Evolutionary conservation across 2,329 filamentous ascomycete species (phyloP).

Genomic region (Diplodia corticola): DNA sequence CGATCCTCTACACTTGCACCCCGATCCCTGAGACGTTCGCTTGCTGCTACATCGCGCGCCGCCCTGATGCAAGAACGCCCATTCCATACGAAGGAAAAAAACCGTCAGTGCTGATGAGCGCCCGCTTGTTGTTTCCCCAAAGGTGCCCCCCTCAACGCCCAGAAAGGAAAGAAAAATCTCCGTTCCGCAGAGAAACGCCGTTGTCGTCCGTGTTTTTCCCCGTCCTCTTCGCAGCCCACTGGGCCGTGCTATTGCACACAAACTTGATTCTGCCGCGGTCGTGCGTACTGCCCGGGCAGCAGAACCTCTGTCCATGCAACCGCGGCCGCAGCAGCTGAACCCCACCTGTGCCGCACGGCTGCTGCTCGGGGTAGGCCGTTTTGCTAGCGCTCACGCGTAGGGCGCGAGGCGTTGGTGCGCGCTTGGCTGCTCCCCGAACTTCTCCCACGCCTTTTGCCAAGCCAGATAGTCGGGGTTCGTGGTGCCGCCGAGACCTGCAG

Average conservation of each 20-base stretch:
- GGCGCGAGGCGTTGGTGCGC: conserved; percentile 21
- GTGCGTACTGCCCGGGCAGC: neutral
- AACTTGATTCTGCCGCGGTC: neutral
- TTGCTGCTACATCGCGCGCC: neutral
- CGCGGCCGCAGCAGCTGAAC: neutral
- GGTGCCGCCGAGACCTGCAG: neutral
- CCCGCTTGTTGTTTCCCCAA: neutral
- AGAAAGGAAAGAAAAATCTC: neutral
- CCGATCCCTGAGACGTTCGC: conserved; percentile 1
- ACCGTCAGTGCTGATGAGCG: neutral
- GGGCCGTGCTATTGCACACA: neutral
- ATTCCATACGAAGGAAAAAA: neutral
- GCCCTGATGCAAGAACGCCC: neutral
- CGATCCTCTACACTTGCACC: neutral
- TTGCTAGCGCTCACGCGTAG: conserved; percentile 14
- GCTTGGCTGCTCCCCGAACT: conserved; percentile 14
- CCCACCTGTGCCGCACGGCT: neutral
- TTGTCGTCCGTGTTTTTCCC: neutral
- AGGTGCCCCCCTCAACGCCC: neutral
- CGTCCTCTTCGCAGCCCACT: neutral
- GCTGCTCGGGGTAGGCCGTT: neutral
- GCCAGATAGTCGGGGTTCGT: neutral
- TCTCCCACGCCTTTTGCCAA: neutral
- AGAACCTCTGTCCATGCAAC: neutral
- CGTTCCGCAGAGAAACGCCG: neutral